Base-by-base conservation (phyloP, 148 eudicot species). In the Rhododendron molle region DNA sequence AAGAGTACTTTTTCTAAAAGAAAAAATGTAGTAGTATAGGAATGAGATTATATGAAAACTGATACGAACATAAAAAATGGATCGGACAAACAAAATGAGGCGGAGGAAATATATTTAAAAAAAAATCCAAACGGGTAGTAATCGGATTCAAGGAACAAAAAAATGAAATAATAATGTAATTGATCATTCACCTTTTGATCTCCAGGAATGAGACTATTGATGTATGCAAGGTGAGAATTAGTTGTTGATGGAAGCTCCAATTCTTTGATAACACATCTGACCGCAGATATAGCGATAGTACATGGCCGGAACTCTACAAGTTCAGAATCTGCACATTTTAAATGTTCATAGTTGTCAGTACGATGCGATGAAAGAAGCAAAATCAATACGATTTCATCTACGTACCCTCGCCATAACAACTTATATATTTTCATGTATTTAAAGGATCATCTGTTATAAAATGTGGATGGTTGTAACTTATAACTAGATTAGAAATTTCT, bases 231-330 rank as follows among this genome's bases (percentile, higher is more conserved):
- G 4, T 32, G 71, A 26, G 44, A 50, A 49, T 32, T n/a, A 30
- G 6, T 5, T 7, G 84, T 46, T 47, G 84, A 62, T 54, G 86
- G 80, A 62, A 30, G 54, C n/a, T 18, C 60, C 60, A 16, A 32
- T 11, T 83, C 84, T 43, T 89, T 82, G 47, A 84, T 32, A 28
- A 84, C 16, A 83, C 87, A 81, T 81, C 34, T 81, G 34, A 89
- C 50, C 1, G 89, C 89, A 11, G 89, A 87, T 2, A 86, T 47
- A 20, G 92, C 87, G 21, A 89, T 18, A 4, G 82, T 84, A 78
- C 74, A 83, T 47, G 89, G 92, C 83, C 85, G 52, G 79, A 87
- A 90, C 82, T 79, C 86, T 7, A 90, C 38, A 32, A 86, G 46
- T 47, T 86, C 28, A 49, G 47, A 65, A 77, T 91, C 92, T 91